These are phyloP conservation scores for Linnemannia exigua DNA, from an alignment of 192 early-diverging fungal genomes.

Conservation along the genomic window DNA sequence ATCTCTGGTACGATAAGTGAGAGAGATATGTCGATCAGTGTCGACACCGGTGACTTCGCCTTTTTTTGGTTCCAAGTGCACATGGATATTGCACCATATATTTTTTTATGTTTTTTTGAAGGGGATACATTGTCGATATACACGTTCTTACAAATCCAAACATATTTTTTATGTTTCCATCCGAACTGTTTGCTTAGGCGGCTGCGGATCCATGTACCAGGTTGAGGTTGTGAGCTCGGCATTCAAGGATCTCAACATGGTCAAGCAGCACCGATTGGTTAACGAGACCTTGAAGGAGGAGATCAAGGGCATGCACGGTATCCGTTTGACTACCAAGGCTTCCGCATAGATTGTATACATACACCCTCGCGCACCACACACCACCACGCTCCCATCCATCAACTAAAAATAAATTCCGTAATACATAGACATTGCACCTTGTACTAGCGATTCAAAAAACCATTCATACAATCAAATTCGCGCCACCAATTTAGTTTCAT, in stretches of 20 bases:
- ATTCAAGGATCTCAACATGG: slow-evolving; percentile 82
- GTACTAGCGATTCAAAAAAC: too few relatives aligned
- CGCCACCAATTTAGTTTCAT: background rate
- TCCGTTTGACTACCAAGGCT: slow-evolving; percentile 66
- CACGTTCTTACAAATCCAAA: background rate
- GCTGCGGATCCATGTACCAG: slow-evolving; percentile 99
- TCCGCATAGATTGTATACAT: background rate
- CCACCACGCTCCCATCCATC: too few relatives aligned
- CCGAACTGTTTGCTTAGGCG: too few relatives aligned
- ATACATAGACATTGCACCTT: background rate
- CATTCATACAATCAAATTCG: too few relatives aligned
- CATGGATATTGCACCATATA: too few relatives aligned
- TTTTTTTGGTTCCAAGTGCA: too few relatives aligned
- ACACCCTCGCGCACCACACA: background rate
- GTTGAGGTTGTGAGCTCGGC: slow-evolving; percentile 85
- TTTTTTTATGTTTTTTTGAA: background rate
- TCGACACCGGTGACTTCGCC: too few relatives aligned
- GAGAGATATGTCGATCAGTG: background rate
- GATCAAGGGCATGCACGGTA: slow-evolving; percentile 94
- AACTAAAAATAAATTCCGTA: background rate
- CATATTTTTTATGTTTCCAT: background rate
- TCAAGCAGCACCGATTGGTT: slow-evolving; percentile 94
- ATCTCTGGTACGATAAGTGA: slow-evolving; percentile 75
- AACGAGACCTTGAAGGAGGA: slow-evolving; percentile 90
- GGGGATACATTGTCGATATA: background rate